These are phyloP conservation scores for Gastrolobium bilobum DNA, from an alignment of 306 rosid species.

Conservation along the genomic window DNA sequence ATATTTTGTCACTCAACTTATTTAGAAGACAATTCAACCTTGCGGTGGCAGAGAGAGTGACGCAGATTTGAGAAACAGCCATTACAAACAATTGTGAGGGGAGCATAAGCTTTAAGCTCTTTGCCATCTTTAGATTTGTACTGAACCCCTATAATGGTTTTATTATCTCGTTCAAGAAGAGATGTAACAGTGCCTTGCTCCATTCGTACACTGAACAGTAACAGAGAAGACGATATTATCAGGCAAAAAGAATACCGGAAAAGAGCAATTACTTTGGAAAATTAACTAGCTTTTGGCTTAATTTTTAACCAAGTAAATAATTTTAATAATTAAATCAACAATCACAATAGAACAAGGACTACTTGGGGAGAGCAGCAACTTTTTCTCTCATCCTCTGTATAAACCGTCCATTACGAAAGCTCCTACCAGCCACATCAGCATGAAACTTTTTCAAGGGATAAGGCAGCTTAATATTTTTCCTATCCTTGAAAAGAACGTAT, in stretches of 20 bases:
- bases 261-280: background rate
- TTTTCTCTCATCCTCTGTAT: constrained; percentile 75
- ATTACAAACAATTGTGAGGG: constrained; percentile 72
- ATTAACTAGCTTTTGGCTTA: background rate
- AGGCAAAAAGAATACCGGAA: background rate
- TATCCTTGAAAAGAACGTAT: constrained; percentile 75
- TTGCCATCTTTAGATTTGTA: constrained; percentile 68
- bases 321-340: background rate
- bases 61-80: constrained; percentile 85
- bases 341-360: constrained; percentile 32
- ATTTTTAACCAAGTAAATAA: background rate
- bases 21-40: constrained; percentile 52
- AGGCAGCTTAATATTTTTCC: constrained; percentile 56
- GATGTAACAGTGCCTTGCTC: constrained; percentile 75
- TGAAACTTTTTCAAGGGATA: constrained; percentile 70
- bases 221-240: constrained; percentile 10
- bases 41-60: constrained; percentile 65
- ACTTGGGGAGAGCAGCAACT: constrained; percentile 66
- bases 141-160: constrained; percentile 66
- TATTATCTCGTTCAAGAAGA: constrained; percentile 67
- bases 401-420: constrained; percentile 86
- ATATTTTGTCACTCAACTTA: constrained; percentile 21
- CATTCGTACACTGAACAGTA: constrained; percentile 59
- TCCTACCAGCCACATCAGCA: constrained; percentile 70
- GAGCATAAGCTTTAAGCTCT: constrained; percentile 65